phyloP scores from a whole-genome alignment of 352 stramenopile species.

The Phytophthora melonis region DNA sequence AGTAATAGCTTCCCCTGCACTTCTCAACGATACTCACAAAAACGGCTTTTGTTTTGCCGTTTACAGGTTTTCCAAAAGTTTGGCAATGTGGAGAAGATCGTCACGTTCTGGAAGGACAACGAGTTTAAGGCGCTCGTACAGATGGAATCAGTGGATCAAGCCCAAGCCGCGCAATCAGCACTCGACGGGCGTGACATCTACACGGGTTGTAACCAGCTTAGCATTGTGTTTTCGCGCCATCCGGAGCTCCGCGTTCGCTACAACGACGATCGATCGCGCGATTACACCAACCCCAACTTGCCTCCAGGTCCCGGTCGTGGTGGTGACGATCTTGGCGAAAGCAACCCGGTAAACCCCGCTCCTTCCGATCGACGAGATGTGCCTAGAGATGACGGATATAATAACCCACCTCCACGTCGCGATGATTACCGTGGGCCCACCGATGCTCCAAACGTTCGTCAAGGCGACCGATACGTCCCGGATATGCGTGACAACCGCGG shows the following conservation, averaged over 20 bases:
- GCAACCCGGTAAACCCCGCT: constrained; percentile 3
- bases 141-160: constrained; percentile 81
- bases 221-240: constrained; percentile 82
- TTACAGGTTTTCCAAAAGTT: constrained; percentile 82
- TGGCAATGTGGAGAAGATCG: constrained; percentile 84
- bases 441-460: constrained; percentile 20
- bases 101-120: constrained; percentile 86
- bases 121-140: constrained; percentile 87
- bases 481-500: constrained; percentile 29
- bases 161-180: constrained; percentile 69
- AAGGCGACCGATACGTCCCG: constrained; percentile 33
- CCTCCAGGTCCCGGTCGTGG: constrained; percentile 48
- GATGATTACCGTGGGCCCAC: constrained; percentile 35
- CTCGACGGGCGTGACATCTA: constrained; percentile 88
- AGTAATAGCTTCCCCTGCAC: not conserved
- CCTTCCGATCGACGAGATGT: constrained; percentile 29
- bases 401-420: constrained; percentile 24
- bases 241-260: constrained; percentile 75
- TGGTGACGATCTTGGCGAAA: constrained; percentile 25
- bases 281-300: constrained; percentile 84
- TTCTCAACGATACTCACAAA: not conserved
- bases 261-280: constrained; percentile 77
- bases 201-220: constrained; percentile 86
- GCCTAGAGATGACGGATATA: constrained; percentile 27
- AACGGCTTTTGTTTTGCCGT: constrained; percentile 4